Conservation (phyloP, 73 alveolate species). For the Tetrahymena borealis region DNA sequence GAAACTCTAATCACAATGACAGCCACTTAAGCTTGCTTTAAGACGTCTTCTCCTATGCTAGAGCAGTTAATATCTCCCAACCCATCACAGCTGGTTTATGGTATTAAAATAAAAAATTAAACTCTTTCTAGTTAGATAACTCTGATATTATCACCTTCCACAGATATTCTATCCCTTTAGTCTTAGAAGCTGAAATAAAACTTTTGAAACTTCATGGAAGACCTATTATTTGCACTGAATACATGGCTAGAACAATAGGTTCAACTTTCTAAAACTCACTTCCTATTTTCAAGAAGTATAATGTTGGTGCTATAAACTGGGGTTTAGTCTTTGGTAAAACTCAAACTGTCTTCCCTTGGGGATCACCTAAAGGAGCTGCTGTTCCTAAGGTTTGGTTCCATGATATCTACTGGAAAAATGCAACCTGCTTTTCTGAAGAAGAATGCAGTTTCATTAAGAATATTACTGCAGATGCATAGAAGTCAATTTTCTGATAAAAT, state of each 20-base stretch:
- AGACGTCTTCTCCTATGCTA: conserved; percentile 14
- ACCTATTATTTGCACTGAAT: conserved; percentile 31
- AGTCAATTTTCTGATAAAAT: not conserved
- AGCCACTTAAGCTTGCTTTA: conserved; percentile 3
- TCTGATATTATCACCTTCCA: conserved; percentile 41
- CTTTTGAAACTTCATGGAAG: not conserved
- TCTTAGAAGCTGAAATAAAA: not conserved
- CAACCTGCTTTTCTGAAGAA: conserved; percentile 22
- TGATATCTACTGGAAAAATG: conserved; percentile 14
- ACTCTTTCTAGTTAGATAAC: not conserved
- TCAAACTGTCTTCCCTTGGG: conserved; percentile 43
- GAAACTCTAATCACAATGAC: conserved; percentile 4
- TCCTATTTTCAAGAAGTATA: conserved; percentile 16
- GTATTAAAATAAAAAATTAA: conserved; percentile 6
- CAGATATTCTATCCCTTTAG: conserved; percentile 1
- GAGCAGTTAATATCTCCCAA: conserved; percentile 21
- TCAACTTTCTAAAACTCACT: conserved; percentile 19
- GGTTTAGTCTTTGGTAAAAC: conserved; percentile 43
- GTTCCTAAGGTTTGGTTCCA: conserved; percentile 47
- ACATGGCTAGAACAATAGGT: conserved; percentile 39
- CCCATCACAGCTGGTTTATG: conserved; percentile 35
- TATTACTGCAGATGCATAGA: not conserved
- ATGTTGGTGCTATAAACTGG: conserved; percentile 46
- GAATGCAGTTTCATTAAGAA: conserved; percentile 8
- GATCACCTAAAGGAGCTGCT: conserved; percentile 27